Evolutionary conservation across 1,139 yeast species (phyloP).

Genomic region (Diutina mesorugosa): DNA sequence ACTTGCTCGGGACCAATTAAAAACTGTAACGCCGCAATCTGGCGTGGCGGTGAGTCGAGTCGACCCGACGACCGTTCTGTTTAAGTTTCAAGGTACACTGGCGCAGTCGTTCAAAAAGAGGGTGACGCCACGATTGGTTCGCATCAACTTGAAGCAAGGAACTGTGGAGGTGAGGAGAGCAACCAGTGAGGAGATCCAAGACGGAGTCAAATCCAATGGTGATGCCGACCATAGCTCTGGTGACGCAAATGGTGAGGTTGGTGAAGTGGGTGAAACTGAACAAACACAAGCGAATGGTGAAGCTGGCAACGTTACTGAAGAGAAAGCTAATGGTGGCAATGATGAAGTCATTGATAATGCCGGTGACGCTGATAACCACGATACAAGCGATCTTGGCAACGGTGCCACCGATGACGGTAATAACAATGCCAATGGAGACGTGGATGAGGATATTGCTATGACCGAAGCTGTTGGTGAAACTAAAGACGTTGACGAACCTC

Average conservation of each 20-base stretch:
- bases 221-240: constrained; percentile 14
- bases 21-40: neutral
- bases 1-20: neutral
- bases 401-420: neutral
- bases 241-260: constrained; percentile 10
- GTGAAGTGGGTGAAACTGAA: neutral
- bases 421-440: neutral
- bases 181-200: neutral
- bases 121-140: neutral
- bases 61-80: neutral
- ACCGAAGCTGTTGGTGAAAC: neutral
- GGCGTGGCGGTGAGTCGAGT: neutral
- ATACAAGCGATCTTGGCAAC: neutral
- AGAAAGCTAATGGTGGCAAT: constrained; percentile 13
- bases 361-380: neutral
- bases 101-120: neutral
- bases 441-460: neutral
- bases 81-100: neutral
- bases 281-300: neutral
- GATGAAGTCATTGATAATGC: neutral
- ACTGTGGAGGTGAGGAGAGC: neutral
- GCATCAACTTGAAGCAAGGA: neutral
- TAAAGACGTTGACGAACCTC: constrained; percentile 7
- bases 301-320: constrained; percentile 13
- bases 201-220: neutral